These are phyloP conservation scores for Vanderwaltozyma yarrowii DNA, from an alignment of 805 yeast species.

Conservation along the genomic window DNA sequence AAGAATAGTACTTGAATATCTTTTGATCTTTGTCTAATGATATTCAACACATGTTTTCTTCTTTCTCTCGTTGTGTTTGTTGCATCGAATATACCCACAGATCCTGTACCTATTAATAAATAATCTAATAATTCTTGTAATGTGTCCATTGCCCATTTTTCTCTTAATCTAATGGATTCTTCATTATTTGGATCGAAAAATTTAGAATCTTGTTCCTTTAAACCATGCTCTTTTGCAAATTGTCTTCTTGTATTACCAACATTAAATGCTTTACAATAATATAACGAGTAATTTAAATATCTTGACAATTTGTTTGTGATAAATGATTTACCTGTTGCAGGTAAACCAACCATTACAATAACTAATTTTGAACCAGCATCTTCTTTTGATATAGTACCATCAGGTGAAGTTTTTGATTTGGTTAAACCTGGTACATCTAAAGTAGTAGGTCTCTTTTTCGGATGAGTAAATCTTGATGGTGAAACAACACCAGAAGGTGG, in stretches of 20 bases:
- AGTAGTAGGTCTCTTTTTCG: constrained; percentile 60
- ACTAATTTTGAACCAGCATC: constrained; percentile 81
- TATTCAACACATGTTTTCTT: constrained; percentile 46
- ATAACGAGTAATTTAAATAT: constrained; percentile 89
- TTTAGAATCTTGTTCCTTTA: constrained; percentile 58
- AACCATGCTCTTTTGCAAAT: constrained; percentile 35
- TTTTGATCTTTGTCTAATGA: constrained; percentile 46
- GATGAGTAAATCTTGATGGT: constrained; percentile 24
- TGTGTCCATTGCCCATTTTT: constrained; percentile 95
- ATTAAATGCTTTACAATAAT: constrained; percentile 81
- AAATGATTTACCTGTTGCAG: constrained; percentile 92
- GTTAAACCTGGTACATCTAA: constrained; percentile 91
- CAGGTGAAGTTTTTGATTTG: constrained; percentile 66
- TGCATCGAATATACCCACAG: constrained; percentile 87
- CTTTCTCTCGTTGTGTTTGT: constrained; percentile 67
- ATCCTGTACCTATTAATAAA: constrained; percentile 68
- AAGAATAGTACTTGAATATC: constrained; percentile 70
- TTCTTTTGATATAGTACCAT: constrained; percentile 48
- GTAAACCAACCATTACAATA: constrained; percentile 92
- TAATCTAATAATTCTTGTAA: constrained; percentile 75
- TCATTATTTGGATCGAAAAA: constrained; percentile 78
- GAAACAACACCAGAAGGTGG: constrained; percentile 6
- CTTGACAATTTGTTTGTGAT: constrained; percentile 85
- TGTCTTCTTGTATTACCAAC: constrained; percentile 91
- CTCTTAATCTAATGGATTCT: constrained; percentile 56